A percentile compares a stretch with the other conserved stretches of the same genome.
Evolutionary conservation across 2,329 filamentous ascomycete species (phyloP).

Genomic region (Penicillium olsonii): DNA sequence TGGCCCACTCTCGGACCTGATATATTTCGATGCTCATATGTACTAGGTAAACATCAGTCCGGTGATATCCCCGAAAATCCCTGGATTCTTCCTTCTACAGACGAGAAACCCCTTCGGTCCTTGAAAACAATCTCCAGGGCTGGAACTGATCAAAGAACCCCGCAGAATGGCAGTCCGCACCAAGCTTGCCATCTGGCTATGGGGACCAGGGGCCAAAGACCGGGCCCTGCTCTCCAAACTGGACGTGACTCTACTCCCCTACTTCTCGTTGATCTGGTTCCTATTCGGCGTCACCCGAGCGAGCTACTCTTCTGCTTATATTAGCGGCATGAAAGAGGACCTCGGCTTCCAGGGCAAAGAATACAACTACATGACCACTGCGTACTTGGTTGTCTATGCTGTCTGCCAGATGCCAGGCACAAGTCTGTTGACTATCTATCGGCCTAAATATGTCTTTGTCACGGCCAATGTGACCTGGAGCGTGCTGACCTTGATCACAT

Average conservation of each 20-base stretch:
- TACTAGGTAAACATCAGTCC: too few species aligned
- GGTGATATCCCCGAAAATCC: neutral
- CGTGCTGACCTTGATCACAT: constrained; percentile 47
- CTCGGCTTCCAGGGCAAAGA: constrained; percentile 42
- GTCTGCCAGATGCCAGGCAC: constrained; percentile 50
- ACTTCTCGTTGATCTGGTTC: constrained; percentile 53
- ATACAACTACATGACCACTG: constrained; percentile 45
- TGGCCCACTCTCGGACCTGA: too few species aligned
- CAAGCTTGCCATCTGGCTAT: constrained; percentile 15
- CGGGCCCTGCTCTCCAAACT: constrained; percentile 39
- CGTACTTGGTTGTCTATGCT: constrained; percentile 44
- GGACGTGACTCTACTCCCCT: constrained; percentile 45
- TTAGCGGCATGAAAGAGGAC: constrained; percentile 46
- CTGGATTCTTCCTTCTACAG: too few species aligned
- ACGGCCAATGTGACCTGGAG: constrained; percentile 48
- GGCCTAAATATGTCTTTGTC: constrained; percentile 48
- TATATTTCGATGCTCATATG: too few species aligned
- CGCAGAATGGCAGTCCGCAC: constrained; percentile 4
- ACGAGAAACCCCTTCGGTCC: too few species aligned
- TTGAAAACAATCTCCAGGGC: too few species aligned
- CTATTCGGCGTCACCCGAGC: constrained; percentile 49
- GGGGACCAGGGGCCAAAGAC: constrained; percentile 15
- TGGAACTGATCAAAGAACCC: too few species aligned
- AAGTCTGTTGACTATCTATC: constrained; percentile 38
- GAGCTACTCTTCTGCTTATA: constrained; percentile 47